Evolutionary conservation across 2,329 filamentous ascomycete species (phyloP).

Genomic region (Aspergillus amoenus): DNA sequence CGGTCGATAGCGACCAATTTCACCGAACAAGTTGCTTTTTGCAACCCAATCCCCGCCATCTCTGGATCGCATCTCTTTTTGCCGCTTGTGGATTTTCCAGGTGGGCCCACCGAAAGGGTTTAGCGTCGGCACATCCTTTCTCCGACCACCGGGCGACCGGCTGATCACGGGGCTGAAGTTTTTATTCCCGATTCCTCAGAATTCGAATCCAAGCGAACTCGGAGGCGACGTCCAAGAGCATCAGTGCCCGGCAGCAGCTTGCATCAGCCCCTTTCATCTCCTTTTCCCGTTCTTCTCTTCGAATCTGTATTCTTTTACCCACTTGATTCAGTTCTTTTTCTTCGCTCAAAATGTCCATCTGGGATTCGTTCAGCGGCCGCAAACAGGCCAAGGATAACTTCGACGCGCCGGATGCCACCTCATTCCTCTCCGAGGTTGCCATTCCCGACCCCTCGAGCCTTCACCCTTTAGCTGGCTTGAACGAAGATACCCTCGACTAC

Average conservation of each 20-base stretch:
- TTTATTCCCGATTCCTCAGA: slow-evolving; percentile 32
- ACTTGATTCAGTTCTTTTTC: slow-evolving; percentile 22
- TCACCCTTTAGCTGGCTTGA: slow-evolving; percentile 89
- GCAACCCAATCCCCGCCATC: slow-evolving; percentile 27
- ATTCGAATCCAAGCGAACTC: slow-evolving; percentile 10
- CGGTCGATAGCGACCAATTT: slow-evolving; percentile 4
- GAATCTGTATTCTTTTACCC: slow-evolving; percentile 22
- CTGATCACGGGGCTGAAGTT: slow-evolving; percentile 41
- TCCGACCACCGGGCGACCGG: slow-evolving; percentile 16
- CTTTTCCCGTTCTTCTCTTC: slow-evolving; percentile 12
- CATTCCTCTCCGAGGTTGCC: slow-evolving; percentile 74
- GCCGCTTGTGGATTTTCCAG: slow-evolving; percentile 29
- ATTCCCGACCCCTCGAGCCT: slow-evolving; percentile 85
- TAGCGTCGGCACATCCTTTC: slow-evolving; percentile 27
- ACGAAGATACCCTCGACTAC: slow-evolving; percentile 92
- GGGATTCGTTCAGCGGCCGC: slow-evolving; percentile 62
- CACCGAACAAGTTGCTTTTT: slow-evolving; percentile 17
- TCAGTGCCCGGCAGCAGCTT: not conserved
- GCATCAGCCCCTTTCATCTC: not conserved
- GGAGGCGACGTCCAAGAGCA: slow-evolving; percentile 6
- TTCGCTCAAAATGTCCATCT: slow-evolving; percentile 52
- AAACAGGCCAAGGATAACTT: slow-evolving; percentile 62
- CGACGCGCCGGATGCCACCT: slow-evolving; percentile 78
- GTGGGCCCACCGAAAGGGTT: slow-evolving; percentile 23
- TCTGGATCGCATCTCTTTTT: slow-evolving; percentile 23